phyloP scores from a whole-genome alignment of 192 early-diverging fungal species.

The Backusella morwellensis region DNA sequence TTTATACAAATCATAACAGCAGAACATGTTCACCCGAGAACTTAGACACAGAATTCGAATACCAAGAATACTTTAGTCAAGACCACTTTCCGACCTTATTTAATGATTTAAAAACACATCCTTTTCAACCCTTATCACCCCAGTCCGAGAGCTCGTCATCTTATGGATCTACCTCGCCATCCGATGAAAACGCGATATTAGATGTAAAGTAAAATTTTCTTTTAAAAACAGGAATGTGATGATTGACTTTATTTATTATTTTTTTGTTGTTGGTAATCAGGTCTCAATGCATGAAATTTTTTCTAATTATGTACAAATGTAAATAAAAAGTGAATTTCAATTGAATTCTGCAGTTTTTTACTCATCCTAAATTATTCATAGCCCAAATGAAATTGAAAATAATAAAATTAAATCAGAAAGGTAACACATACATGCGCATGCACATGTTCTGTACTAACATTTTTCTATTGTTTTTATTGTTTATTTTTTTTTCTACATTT shows the following conservation, averaged over 20 bases:
- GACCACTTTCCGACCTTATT: background rate
- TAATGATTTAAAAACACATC: background rate
- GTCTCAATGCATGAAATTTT: background rate
- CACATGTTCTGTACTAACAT: conserved; percentile 1
- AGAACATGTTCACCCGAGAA: background rate
- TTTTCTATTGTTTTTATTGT: background rate
- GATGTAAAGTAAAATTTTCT: background rate
- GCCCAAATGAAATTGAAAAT: background rate
- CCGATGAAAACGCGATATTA: background rate
- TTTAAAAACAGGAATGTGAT: background rate
- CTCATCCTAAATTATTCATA: background rate
- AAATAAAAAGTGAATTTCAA: background rate
- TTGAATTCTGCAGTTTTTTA: background rate
- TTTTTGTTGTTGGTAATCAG: background rate
- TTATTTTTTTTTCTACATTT: background rate
- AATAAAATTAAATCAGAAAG: conserved; percentile 7
- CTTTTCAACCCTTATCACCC: background rate
- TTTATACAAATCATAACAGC: background rate
- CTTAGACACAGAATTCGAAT: background rate
- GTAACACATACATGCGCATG: conserved; percentile 6
- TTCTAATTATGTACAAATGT: conserved; percentile 9
- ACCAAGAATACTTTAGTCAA: background rate
- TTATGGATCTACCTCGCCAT: background rate
- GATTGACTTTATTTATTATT: background rate
- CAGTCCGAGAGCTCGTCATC: background rate